Base-by-base conservation (phyloP, 768 basidiomycete species). In the Mrakia frigida region DNA sequence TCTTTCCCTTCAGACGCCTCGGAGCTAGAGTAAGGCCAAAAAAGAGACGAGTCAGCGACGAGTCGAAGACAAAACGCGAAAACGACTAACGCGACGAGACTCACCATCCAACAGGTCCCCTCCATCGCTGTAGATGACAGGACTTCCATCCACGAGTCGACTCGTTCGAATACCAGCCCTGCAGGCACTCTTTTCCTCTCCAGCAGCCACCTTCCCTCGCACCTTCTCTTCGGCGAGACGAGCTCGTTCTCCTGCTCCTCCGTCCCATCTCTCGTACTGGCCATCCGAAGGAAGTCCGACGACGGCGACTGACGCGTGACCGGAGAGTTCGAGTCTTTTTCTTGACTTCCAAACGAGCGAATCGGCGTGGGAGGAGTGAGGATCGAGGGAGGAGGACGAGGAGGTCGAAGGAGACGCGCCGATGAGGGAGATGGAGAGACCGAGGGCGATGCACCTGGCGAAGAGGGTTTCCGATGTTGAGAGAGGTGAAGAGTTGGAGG, bases 261-360 rank as follows among this genome's bases (percentile, higher is more conserved):
- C 74, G 16, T 37, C 65, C 74, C 74, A 75, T 4, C 53, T 50
- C 53, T 75, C 56, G 23, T 60, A 75, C n/a, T n/a, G 14, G 23
- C 74, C 74, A 23, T 59, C 68, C 6, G 41, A 18, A 14, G 74
- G 74, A 9, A 75, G 68, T 37, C 74, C 74, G 23, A 25, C 3
- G 41, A 75, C n/a, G 14, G 74, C 74, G 18, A 28, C 3, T 3
- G n/a, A 10, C 6, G 53, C 10, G 31, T 33, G 33, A 18, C 68
- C 68, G 0, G 56, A n/a, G 16, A 75, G 74, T 56, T 75, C 74
- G 23, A 75, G 74, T 31, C 74, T 53, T 23, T 68, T 67, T 9
- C 74, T 43, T 0, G 50, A 6, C 41, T 75, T 70, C 74, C 74
- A 75, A 41, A 75, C 43, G 39, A 75, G 59, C 1, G 53, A 43